Evolutionary conservation across 768 basidiomycete species (phyloP), one percentile per base, ranked within the genome.

Genomic region (Pisolithus microcarpus): DNA sequence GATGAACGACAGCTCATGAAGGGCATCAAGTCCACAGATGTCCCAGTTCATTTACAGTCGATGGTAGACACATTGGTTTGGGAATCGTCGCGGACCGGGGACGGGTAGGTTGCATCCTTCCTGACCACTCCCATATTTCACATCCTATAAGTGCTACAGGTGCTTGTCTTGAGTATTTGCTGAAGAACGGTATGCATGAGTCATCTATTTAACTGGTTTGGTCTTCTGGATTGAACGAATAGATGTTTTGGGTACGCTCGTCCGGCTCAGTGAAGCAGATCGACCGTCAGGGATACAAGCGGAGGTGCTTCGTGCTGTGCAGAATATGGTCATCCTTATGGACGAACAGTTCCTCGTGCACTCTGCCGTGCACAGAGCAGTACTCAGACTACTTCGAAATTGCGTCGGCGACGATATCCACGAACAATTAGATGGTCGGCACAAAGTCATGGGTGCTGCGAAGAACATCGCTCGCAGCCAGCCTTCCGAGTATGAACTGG

Each of bases 331-430:
- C 11, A 82, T 93, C 7, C 78, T 91, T 13, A 76, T 98, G 50
- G 92, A 96, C 54, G 92, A 96, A 62, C 87, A 88, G 57, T 96
- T 97, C 60, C 81, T 97, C 18, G 85, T 94, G 4, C 92, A 95
- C 60, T 87, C 90, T 8, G 89, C 83, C 1, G 86, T 94, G 0
- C 93, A 97, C 66, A 84, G 81, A 59, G 91, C 91, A 2, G 85
- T 96, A 8, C 77, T 94, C 23, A 75, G 91, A 38, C 73, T 97
- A 7, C 76, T 97, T 11, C 77, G 91, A 26, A 86, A 82, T 52
- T 96, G 91, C 64, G 87, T 87, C 4, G 93, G 91, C n/a, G 91
- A 94, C 53, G 90, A 95, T 65, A 65, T 93, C 7, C 85, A 92
- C 60, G 91, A 94, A 61, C 85, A 87, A 58, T 65, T 91, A 28